These are phyloP conservation scores for Colletotrichum acutatum DNA, from an alignment of 2,329 filamentous ascomycete genomes.

Conservation along the genomic window DNA sequence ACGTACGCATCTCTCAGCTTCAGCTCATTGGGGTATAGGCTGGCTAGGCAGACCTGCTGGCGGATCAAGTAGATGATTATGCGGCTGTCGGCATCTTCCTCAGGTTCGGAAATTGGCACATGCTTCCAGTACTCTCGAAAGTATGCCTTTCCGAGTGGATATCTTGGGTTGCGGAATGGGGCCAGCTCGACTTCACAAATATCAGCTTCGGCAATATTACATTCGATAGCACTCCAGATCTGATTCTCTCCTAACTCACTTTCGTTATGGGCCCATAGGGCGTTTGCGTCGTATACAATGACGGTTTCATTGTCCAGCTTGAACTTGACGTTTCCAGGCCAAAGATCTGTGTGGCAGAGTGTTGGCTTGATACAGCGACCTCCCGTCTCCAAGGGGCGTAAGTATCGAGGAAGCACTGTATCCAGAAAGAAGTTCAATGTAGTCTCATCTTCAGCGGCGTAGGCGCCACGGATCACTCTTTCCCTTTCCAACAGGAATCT, in stretches of 20 bases:
- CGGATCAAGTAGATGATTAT: slow-evolving; percentile 43
- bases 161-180: slow-evolving; percentile 41
- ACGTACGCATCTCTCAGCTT: neutral
- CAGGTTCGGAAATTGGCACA: slow-evolving; percentile 42
- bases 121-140: slow-evolving; percentile 41
- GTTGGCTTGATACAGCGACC: slow-evolving; percentile 39
- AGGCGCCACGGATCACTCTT: slow-evolving; percentile 25
- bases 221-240: neutral
- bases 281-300: slow-evolving; percentile 40
- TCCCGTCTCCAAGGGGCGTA: slow-evolving; percentile 38
- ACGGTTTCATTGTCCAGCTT: slow-evolving; percentile 28
- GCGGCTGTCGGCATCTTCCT: slow-evolving; percentile 42
- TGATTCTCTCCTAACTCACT: slow-evolving; percentile 22
- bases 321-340: slow-evolving; percentile 41
- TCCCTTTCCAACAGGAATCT: slow-evolving; percentile 38
- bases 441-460: neutral
- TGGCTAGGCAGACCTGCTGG: slow-evolving; percentile 40
- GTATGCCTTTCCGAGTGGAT: slow-evolving; percentile 40
- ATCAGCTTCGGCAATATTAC: too few relatives aligned
- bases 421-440: neutral
- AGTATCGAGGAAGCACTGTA: slow-evolving; percentile 13
- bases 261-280: slow-evolving; percentile 41
- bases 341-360: slow-evolving; percentile 41
- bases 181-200: slow-evolving; percentile 37
- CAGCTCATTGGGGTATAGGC: slow-evolving; percentile 34